Conservation (phyloP, 2,329 filamentous ascomycete species). For the Escovopsis weberi region DNA sequence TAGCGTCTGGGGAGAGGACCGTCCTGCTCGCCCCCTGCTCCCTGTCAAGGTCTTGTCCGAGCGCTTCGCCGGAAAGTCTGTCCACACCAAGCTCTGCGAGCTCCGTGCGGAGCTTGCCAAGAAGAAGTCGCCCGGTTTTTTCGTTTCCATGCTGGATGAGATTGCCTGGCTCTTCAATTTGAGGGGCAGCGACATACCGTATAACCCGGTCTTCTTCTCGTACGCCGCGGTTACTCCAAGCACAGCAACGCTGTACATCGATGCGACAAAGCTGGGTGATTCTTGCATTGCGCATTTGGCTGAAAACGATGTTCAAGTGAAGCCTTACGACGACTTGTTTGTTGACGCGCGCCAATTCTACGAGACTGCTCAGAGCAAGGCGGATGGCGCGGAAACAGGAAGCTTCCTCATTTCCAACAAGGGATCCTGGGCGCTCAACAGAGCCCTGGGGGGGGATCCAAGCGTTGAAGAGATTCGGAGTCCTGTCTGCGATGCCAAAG, state of each 20-base stretch:
- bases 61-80: conserved; percentile 68
- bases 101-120: conserved; percentile 84
- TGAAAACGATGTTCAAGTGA: conserved; percentile 54
- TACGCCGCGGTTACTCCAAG: conserved; percentile 77
- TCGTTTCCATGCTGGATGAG: conserved; percentile 92
- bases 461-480: conserved; percentile 78
- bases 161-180: conserved; percentile 98
- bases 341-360: conserved; percentile 53
- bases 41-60: conserved; percentile 56
- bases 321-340: conserved; percentile 74
- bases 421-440: conserved; percentile 83
- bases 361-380: conserved; percentile 21
- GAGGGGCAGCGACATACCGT: conserved; percentile 86
- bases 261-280: conserved; percentile 59
- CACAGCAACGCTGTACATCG: conserved; percentile 68
- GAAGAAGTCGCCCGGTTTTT: conserved; percentile 74
- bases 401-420: conserved; percentile 81
- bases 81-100: conserved; percentile 69
- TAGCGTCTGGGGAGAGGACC: conserved; percentile 63
- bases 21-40: conserved; percentile 62
- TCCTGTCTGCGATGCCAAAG: conserved; percentile 80
- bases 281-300: conserved; percentile 57
- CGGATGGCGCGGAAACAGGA: conserved; percentile 19
- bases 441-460: conserved; percentile 71
- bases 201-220: conserved; percentile 97